Evolutionary conservation across 257 asterid genomes (phyloP).

Genomic region (Solanum tarapatanum): DNA sequence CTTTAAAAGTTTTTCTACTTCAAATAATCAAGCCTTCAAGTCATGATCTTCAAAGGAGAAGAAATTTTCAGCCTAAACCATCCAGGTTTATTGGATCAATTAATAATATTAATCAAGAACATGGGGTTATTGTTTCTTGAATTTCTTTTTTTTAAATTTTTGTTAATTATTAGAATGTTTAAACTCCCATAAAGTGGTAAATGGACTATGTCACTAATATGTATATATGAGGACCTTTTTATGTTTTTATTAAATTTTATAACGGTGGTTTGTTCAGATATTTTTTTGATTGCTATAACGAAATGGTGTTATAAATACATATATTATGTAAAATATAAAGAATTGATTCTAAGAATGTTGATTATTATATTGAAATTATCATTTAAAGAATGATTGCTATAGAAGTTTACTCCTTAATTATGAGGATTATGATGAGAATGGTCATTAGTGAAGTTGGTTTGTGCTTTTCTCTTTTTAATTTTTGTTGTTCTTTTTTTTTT

Average conservation of each 20-base stretch:
- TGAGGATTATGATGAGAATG: too few species aligned
- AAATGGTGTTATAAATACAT: not conserved
- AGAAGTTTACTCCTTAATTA: not conserved
- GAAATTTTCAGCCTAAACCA: conserved; percentile 3
- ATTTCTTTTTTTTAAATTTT: not conserved
- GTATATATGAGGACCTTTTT: not conserved
- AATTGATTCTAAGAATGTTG: not conserved
- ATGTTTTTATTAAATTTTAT: not conserved
- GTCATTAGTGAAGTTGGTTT: not conserved
- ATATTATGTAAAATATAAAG: not conserved
- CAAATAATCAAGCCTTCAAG: conserved; percentile 7
- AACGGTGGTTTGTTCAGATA: not conserved
- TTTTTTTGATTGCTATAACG: not conserved
- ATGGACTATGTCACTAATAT: not conserved
- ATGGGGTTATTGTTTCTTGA: not conserved
- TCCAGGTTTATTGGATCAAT: not conserved
- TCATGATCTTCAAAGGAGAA: conserved; percentile 6
- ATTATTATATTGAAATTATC: not conserved
- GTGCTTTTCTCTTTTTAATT: not conserved
- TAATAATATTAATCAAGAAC: not conserved
- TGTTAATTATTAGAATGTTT: not conserved
- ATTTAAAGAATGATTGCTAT: not conserved
- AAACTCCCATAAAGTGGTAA: not conserved
- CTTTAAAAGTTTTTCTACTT: not conserved
- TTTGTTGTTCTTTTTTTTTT: not conserved